A percentile compares a stretch with the other conserved stretches of the same genome.
Conservation (phyloP, 2,329 filamentous ascomycete genomes). For the Sporothrix humicola region DNA sequence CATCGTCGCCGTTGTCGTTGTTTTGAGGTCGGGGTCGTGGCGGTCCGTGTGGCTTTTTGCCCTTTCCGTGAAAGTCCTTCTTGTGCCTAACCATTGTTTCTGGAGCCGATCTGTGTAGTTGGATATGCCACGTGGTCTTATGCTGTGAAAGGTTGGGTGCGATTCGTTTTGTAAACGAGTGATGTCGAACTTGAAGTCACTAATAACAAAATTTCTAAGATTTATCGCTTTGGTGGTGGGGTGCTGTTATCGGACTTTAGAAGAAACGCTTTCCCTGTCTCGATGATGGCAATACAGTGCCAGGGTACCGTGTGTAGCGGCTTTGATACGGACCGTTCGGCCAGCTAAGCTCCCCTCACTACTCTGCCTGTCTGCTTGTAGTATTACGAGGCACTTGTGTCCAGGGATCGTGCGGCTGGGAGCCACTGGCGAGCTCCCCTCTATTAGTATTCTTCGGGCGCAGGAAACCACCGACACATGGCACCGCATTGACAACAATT, state of each 20-base stretch:
- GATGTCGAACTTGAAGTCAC: background rate
- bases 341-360: conserved; percentile 14
- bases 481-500: background rate
- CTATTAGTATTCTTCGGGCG: background rate
- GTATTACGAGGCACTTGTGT: conserved; percentile 18
- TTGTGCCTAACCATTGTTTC: conserved; percentile 87
- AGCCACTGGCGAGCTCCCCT: conserved; percentile 22
- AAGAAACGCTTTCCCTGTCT: no score
- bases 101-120: background rate
- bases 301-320: background rate
- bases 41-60: conserved; percentile 71
- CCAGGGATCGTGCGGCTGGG: background rate
- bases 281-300: background rate
- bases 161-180: no score
- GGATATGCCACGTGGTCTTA: background rate
- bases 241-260: conserved; percentile 7
- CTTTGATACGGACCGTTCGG: background rate
- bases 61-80: conserved; percentile 78
- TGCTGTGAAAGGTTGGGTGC: background rate
- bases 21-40: conserved; percentile 55
- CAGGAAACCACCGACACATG: conserved; percentile 13
- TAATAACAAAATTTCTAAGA: conserved; percentile 3
- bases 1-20: conserved; percentile 46
- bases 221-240: background rate
- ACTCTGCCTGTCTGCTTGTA: no score